Evolutionary conservation across 768 basidiomycete genomes (phyloP), one percentile per base, ranked within the genome.

Genomic region (Galerina sulciceps): DNA sequence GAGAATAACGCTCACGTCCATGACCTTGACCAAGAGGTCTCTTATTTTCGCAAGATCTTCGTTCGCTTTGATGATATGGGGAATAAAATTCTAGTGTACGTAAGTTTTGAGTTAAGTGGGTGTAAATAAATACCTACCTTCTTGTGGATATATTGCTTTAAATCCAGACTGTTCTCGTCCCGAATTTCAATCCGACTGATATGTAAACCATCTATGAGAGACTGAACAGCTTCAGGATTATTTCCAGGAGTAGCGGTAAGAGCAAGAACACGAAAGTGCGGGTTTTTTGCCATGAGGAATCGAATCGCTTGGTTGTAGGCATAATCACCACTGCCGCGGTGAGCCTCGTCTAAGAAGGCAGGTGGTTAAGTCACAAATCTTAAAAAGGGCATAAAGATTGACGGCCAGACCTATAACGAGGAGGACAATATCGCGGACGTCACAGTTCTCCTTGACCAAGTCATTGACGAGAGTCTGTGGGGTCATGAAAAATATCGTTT

Each of bases 131-230:
- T 34, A 13, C 42, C 70, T 37, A 88, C 93, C 82, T 99, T 99
- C 63, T 91, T 85, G 68, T 94, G 89, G 65, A 96, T 83, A 68
- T 96, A 99, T 36, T 83, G 82, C 62, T 84, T 83, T 36, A 99
- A 79, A 75, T 99, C 97, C 22, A 95, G 73, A 66, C 94, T 94
- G 56, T 88, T 81, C 68, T 98, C 97, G 67, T 96, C 87, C 51
- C 97, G 85, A 61, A 99, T 93, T 69, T 99, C 96, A 57, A 99
- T 96, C 57, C 87, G 86, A 64, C 94, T 94, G 55, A 99, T 95
- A 67, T 99, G 97, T 10, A 99, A 76, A 15, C 89, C 87, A 69
- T 99, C 94, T n/a, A 99, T 85, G 36, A 99, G 86, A 5, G 75
- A 78, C 72, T 99, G 97, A 2, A 99, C 89, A n/a, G 88, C 87